These are phyloP conservation scores for Suillus spraguei DNA, from an alignment of 768 basidiomycete species.

Conservation along the genomic window DNA sequence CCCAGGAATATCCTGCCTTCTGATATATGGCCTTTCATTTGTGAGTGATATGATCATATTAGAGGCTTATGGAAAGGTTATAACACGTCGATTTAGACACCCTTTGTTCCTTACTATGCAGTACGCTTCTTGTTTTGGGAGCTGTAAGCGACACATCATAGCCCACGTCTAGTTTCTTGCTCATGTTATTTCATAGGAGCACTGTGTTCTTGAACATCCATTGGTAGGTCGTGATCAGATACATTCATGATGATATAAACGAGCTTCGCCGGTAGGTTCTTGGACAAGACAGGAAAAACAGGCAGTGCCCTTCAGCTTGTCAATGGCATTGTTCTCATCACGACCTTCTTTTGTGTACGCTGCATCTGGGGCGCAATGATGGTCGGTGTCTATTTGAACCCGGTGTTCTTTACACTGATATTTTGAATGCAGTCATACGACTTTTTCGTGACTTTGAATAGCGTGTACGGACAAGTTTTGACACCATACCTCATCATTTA, in stretches of 20 bases:
- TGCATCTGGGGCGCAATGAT: conserved; percentile 68
- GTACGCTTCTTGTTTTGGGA: conserved; percentile 85
- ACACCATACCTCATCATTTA: conserved; percentile 52
- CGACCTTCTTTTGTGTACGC: conserved; percentile 69
- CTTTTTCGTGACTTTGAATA: conserved; percentile 62
- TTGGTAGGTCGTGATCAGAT: conserved; percentile 51
- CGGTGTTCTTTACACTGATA: not conserved
- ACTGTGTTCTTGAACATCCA: conserved; percentile 90
- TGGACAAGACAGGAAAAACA: conserved; percentile 76
- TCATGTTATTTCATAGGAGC: conserved; percentile 44
- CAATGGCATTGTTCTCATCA: conserved; percentile 70
- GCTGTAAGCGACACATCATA: conserved; percentile 43
- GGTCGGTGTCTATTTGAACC: conserved; percentile 23
- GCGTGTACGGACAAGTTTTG: conserved; percentile 57
- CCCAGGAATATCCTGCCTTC: conserved; percentile 60
- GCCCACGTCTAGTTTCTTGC: conserved; percentile 8
- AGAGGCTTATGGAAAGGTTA: not conserved
- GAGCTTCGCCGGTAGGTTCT: conserved; percentile 48
- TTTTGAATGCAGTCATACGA: conserved; percentile 54
- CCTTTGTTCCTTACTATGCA: conserved; percentile 81
- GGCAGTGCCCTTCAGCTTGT: conserved; percentile 67
- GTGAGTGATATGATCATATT: conserved; percentile 43
- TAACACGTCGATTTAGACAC: conserved; percentile 41
- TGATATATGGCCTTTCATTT: conserved; percentile 69
- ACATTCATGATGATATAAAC: not conserved